Conservation (phyloP, 495 filamentous ascomycete species). For the Tuber aestivum region DNA sequence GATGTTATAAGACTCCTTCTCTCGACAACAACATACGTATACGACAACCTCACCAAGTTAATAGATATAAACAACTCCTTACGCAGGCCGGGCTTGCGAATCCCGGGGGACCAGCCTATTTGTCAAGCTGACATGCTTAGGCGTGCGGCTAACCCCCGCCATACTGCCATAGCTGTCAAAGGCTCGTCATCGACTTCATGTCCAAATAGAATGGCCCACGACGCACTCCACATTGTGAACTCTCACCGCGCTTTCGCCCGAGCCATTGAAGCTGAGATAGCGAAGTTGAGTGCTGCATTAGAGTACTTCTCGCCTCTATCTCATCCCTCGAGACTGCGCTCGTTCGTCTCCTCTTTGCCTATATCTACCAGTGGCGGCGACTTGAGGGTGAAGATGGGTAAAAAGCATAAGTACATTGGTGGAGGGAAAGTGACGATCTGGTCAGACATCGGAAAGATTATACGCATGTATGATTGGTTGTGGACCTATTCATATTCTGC, state of each 20-base stretch:
- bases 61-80: background rate
- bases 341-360: background rate
- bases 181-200: background rate
- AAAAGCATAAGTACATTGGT: background rate
- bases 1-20: background rate
- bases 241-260: background rate
- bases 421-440: background rate
- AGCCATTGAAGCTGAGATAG: background rate
- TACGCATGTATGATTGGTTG: background rate
- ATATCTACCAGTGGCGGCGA: background rate
- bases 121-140: background rate
- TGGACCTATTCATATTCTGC: conserved; percentile 1
- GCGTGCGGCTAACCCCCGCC: background rate
- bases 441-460: background rate
- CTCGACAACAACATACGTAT: background rate
- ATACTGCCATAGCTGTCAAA: background rate
- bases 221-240: background rate
- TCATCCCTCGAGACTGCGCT: background rate
- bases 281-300: background rate
- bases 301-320: background rate
- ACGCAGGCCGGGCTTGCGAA: background rate
- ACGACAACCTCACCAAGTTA: background rate
- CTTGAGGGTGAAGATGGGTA: background rate
- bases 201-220: background rate
- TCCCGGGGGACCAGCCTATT: background rate